Evolutionary conservation across 495 filamentous ascomycete genomes (phyloP).

Genomic region (Zalerion maritima): DNA sequence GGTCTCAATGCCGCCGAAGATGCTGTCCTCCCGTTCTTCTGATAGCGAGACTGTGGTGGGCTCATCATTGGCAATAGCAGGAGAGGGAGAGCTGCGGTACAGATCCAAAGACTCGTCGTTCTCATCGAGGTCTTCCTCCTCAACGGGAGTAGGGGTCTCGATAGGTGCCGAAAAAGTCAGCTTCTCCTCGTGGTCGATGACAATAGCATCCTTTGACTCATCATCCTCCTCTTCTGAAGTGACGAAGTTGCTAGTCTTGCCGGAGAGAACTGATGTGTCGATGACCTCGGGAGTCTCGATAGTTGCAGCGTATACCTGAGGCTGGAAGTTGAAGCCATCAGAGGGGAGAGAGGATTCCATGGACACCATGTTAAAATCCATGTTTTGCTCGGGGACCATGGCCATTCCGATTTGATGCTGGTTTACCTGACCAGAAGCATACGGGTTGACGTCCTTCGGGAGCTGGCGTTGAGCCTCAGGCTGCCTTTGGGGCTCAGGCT

Average conservation of each 20-base stretch:
- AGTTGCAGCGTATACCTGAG: conserved; percentile 70
- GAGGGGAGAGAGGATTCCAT: conserved; percentile 26
- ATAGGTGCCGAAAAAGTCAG: conserved; percentile 15
- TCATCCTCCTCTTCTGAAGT: conserved; percentile 32
- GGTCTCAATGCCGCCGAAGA: conserved; percentile 39
- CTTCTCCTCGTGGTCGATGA: conserved; percentile 28
- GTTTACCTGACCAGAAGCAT: conserved; percentile 38
- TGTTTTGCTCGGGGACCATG: conserved; percentile 58
- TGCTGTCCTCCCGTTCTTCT: conserved; percentile 13
- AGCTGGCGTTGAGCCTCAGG: conserved; percentile 26
- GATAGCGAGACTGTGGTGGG: conserved; percentile 19
- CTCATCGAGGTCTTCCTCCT: conserved; percentile 21
- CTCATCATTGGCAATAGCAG: conserved; percentile 9
- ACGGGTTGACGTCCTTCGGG: conserved; percentile 51
- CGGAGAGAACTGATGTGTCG: conserved; percentile 46
- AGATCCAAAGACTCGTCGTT: conserved; percentile 41
- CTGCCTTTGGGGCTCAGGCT: conserved; percentile 19
- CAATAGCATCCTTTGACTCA: conserved; percentile 28
- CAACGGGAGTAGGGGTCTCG: conserved; percentile 14
- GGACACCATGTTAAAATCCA: conserved; percentile 51
- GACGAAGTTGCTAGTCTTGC: conserved; percentile 45
- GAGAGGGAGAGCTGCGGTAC: conserved; percentile 43
- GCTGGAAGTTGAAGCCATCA: conserved; percentile 50
- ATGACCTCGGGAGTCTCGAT: conserved; percentile 53
- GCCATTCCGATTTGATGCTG: conserved; percentile 52